Evolutionary conservation across 2,329 filamentous ascomycete genomes (phyloP), one percentile per base, ranked within the genome.

Genomic region (Cladophialophora carrionii): DNA sequence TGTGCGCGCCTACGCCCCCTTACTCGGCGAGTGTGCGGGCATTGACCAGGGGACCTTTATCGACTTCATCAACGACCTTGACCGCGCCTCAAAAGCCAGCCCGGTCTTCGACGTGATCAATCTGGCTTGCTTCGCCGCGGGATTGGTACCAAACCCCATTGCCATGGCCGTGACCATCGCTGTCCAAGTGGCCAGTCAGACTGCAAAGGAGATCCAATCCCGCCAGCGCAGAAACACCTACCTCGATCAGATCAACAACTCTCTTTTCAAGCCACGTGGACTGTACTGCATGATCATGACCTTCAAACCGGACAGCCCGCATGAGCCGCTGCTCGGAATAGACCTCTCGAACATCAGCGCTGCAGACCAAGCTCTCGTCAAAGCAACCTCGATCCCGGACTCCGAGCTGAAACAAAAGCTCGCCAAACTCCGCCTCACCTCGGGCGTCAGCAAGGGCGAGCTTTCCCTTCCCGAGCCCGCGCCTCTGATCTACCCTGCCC

Each of bases 231-330:
- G 82, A 0, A 87, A 86, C 69, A 75, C 72, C 0, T 88, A 85
- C 71, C 78, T 88, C 17, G 80, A 86, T 68, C 74, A 77, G 41
- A 79, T 86, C 70, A 88, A 88, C 70, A 77, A 81, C 8, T 77
- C 83, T 2, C 81, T 86, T 64, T 88, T 88, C 73, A 79, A 78
- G 54, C 85, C 86, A 0, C 80, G 79, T 1, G 85, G 85, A 0
- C 77, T 88, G 0, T 84, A 82, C 73, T 82, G 79, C 65, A 75
- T 85, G 22, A 77, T 88, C 43, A 80, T 87, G 75, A 82, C 82
- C 1, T 86, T 78, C 76, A 82, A 82, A 58, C 80, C 82, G 0
- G 77, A 65, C 51, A 59, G 80, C 3, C 66, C 72, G 0, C 63
- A 71, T 20, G 70, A 75, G 17, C 71, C 65, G 5, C 26, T 70